These are phyloP conservation scores for Podochytrium sp. DNA, from an alignment of 192 early-diverging fungal species.

Conservation along the genomic window DNA sequence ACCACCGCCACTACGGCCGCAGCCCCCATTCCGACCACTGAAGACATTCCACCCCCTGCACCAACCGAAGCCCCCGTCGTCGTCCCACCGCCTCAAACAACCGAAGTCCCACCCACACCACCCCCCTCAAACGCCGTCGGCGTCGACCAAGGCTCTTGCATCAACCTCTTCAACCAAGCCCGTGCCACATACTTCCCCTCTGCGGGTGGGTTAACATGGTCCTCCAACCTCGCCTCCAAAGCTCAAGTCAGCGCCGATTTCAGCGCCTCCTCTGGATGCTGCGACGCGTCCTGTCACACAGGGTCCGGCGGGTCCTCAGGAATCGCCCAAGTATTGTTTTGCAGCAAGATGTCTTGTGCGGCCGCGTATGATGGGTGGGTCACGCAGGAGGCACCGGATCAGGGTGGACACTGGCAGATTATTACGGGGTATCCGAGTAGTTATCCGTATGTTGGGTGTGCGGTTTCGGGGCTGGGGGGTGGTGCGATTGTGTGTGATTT, in stretches of 20 bases:
- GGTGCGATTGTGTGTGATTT: constrained; percentile 25
- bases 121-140: too few relatives aligned
- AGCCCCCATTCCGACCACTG: too few relatives aligned
- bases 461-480: neutral
- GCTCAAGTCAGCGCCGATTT: constrained; percentile 15
- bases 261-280: constrained; percentile 4
- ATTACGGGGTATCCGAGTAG: constrained; percentile 13
- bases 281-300: constrained; percentile 22
- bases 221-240: neutral
- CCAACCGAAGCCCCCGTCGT: too few relatives aligned
- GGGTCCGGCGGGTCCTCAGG: neutral
- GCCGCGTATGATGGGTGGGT: constrained; percentile 24
- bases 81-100: too few relatives aligned
- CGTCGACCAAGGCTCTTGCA: constrained; percentile 8
- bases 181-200: neutral
- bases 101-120: too few relatives aligned
- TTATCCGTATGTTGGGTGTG: constrained; percentile 27
- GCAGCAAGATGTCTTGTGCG: neutral
- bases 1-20: too few relatives aligned
- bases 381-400: neutral
- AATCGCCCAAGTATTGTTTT: constrained; percentile 22
- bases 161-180: neutral
- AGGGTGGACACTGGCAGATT: constrained; percentile 19
- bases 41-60: too few relatives aligned
- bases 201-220: neutral